Conservation (phyloP, 2,329 filamentous ascomycete species). For the Tetracladium maxilliforme region DNA sequence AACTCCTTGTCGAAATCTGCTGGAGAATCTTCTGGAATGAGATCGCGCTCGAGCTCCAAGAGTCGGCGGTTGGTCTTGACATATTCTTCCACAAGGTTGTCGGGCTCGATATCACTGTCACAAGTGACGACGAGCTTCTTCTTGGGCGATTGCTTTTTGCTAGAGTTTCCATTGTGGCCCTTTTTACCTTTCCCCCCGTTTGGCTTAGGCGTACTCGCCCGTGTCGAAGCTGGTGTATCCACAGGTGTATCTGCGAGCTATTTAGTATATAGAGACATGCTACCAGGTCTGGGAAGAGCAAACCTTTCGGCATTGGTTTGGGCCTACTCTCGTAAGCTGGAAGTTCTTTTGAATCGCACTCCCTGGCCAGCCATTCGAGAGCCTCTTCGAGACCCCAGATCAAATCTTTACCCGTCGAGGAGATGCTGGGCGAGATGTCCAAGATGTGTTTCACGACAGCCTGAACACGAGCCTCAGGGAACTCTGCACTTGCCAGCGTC, state of each 20-base stretch:
- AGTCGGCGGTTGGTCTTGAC: constrained; percentile 57
- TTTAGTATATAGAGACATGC: too few relatives aligned
- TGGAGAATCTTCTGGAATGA: constrained; percentile 3
- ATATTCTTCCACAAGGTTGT: constrained; percentile 62
- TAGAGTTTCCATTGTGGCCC: too few relatives aligned
- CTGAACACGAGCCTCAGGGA: constrained; percentile 47
- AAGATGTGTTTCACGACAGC: constrained; percentile 52
- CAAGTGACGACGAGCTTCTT: constrained; percentile 24
- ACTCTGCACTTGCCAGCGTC: constrained; percentile 53
- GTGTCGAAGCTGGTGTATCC: constrained; percentile 14
- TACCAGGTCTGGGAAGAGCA: constrained; percentile 4
- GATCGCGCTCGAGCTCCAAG: constrained; percentile 37
- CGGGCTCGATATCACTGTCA: constrained; percentile 60
- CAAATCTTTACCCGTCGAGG: constrained; percentile 40
- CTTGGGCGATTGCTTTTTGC: too few relatives aligned
- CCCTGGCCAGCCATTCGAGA: constrained; percentile 77
- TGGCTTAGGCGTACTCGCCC: constrained; percentile 12
- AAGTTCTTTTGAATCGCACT: constrained; percentile 54
- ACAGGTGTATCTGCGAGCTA: constrained; percentile 12
- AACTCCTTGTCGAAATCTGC: constrained; percentile 4
- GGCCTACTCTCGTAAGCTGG: constrained; percentile 50
- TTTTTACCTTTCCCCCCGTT: too few relatives aligned
- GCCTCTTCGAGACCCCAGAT: constrained; percentile 82
- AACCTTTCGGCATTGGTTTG: not conserved
- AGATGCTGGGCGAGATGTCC: constrained; percentile 48